Evolutionary conservation across 495 filamentous ascomycete genomes (phyloP), one percentile per base, ranked within the genome.

Genomic region (Lasiosphaeria miniovina): DNA sequence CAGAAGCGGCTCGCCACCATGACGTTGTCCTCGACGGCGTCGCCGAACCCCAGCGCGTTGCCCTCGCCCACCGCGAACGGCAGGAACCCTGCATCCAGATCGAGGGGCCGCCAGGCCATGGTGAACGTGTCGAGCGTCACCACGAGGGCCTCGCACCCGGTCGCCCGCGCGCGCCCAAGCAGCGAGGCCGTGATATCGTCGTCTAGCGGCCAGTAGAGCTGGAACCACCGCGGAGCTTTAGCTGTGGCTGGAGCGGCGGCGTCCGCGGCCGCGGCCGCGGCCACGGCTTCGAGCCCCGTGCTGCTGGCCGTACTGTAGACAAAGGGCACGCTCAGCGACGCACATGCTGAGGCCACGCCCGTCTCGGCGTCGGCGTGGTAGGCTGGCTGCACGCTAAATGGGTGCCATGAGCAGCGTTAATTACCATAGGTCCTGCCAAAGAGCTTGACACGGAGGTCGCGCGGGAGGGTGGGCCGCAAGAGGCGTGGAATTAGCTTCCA

Each of bases 131-230:
- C 86, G 0, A 88, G 74, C 1, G 86, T 88, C 0, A 89, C 79
- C 46, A 88, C 75, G 6, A 87, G 69, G 12, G 80, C 83, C 15
- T 68, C 69, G 68, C 75, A 88, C 0, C 84, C 84, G 11, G 74
- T 67, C n/a, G 76, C 76, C 54, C 83, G 83, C 2, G 87, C 88
- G 31, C 87, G 82, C n/a, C 75, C 71, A 41, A 90, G 75, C 38
- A 89, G 68, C 3, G 83, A 83, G 0, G 78, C 60, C 0, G 88
- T 89, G 50, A 89, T 67, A 4, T 83, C 75, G 48, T 85, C 75
- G 65, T 85, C 78, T 14, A 70, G 63, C 2, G 85, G 85, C 84
- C 86, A 88, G 70, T 90, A 91, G 7, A 91, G 77, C 67, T 91
- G 88, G 66, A 82, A 90, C 79, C 83, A 75, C 57, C 78, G 63